Conservation (phyloP, 257 asterid species). For the Solanum lycopersicoides region DNA sequence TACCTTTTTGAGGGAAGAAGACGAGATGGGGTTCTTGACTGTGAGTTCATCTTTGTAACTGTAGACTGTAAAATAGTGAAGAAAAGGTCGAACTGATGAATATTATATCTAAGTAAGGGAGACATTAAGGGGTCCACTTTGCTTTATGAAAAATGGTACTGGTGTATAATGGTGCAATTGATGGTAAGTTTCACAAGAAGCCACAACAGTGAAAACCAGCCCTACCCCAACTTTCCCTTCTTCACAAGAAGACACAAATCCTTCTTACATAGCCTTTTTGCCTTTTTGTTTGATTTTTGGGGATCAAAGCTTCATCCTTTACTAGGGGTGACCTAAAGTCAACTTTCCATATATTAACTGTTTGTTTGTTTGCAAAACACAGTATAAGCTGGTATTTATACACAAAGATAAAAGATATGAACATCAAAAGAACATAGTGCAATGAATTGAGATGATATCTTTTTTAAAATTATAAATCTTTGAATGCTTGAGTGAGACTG, state of each 20-base stretch:
- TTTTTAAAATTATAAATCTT: too few species aligned
- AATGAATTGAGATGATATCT: too few species aligned
- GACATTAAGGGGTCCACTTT: constrained; percentile 5
- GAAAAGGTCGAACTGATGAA: background rate
- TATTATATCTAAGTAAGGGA: background rate
- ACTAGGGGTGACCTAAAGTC: background rate
- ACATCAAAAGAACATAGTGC: too few species aligned
- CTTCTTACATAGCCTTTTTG: background rate
- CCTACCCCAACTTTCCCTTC: background rate
- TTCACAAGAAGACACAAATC: constrained; percentile 4
- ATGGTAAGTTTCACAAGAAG: background rate
- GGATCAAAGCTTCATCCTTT: background rate
- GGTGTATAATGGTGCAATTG: background rate
- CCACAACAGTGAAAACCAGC: background rate
- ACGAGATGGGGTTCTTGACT: background rate
- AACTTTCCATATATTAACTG: background rate
- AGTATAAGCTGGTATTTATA: background rate
- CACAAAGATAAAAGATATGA: background rate
- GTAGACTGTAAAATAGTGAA: background rate
- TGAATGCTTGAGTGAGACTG: too few species aligned
- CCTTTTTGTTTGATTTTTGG: background rate
- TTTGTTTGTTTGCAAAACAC: background rate
- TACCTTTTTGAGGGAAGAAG: background rate
- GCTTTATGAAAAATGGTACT: background rate
- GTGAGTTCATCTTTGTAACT: background rate